Conservation (phyloP, 1,284 basidiomycete species). For the Agroathelia rolfsii region DNA sequence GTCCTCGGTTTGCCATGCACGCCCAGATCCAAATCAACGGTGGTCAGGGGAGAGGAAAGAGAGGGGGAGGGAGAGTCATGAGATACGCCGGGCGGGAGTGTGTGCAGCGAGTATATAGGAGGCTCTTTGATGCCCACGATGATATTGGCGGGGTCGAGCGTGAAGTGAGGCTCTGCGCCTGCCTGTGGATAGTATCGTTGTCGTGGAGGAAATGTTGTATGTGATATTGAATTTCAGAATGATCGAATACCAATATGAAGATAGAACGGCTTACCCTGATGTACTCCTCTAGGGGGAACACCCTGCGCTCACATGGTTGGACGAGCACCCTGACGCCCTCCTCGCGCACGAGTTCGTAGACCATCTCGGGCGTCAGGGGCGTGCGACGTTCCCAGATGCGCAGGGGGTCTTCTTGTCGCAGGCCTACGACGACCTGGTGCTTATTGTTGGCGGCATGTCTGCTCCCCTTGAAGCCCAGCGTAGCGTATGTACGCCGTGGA, state of each 20-base stretch:
- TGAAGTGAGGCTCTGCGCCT: slow-evolving; percentile 56
- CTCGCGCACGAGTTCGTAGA: slow-evolving; percentile 46
- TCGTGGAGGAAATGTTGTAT: slow-evolving; percentile 5
- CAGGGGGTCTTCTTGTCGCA: slow-evolving; percentile 69
- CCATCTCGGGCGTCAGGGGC: slow-evolving; percentile 70
- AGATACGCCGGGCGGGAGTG: slow-evolving; percentile 30
- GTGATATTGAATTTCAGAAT: slow-evolving; percentile 2
- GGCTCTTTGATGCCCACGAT: slow-evolving; percentile 85
- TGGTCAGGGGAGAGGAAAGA: slow-evolving; percentile 12
- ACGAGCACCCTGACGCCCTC: slow-evolving; percentile 61
- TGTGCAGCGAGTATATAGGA: slow-evolving; percentile 53
- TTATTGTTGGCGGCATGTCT: slow-evolving; percentile 3
- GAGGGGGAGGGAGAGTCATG: slow-evolving; percentile 17
- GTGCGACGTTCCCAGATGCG: slow-evolving; percentile 84
- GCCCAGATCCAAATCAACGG: no score
- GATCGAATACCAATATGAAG: not conserved
- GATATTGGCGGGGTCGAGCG: slow-evolving; percentile 61
- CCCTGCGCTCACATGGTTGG: slow-evolving; percentile 65
- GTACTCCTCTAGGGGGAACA: slow-evolving; percentile 61
- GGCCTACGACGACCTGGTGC: slow-evolving; percentile 54
- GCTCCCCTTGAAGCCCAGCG: no score
- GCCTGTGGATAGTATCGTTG: slow-evolving; percentile 38
- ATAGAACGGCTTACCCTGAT: slow-evolving; percentile 38
- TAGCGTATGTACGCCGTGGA: no score
- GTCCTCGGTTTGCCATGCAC: slow-evolving; percentile 26